Conservation (phyloP, 83 land plant species). For the Diphasiastrum complanatum region DNA sequence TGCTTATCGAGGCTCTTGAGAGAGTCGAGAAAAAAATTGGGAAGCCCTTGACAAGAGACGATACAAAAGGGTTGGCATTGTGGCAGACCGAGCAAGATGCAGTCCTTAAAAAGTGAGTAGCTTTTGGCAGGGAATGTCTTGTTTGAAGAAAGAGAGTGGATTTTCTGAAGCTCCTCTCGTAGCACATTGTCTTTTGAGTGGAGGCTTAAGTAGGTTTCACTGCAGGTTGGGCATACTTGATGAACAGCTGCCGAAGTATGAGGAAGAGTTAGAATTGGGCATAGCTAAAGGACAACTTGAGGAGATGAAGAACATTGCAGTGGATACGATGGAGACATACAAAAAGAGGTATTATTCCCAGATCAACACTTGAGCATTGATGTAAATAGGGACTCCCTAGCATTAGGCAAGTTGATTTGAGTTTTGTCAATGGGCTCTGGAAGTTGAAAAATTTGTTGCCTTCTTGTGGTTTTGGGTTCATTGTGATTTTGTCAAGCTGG, state of each 20-base stretch:
- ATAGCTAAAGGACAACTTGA: slow-evolving; percentile 54
- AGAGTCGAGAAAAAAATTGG: slow-evolving; percentile 66
- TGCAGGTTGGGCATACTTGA: slow-evolving; percentile 48
- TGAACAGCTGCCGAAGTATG: slow-evolving; percentile 60
- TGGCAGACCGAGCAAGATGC: slow-evolving; percentile 57
- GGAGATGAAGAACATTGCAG: slow-evolving; percentile 51
- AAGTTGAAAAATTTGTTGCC: no score
- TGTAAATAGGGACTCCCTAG: no score
- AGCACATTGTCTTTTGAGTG: not conserved
- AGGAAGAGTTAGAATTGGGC: slow-evolving; percentile 47
- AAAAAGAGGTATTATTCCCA: slow-evolving; percentile 47
- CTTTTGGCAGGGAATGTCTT: not conserved
- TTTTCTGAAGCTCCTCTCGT: not conserved
- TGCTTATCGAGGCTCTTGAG: slow-evolving; percentile 70
- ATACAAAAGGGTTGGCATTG: slow-evolving; percentile 58
- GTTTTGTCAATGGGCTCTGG: no score
- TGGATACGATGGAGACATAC: slow-evolving; percentile 59
- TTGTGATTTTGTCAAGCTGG: no score
- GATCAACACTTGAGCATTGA: no score
- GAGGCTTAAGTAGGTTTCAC: not conserved
- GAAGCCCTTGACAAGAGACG: slow-evolving; percentile 60
- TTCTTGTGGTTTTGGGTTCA: no score
- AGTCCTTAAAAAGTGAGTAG: slow-evolving; percentile 53
- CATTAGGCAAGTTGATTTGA: no score
- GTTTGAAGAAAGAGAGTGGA: not conserved